Conservation (phyloP, 179 eudicot species). For the Spergularia azorica region DNA sequence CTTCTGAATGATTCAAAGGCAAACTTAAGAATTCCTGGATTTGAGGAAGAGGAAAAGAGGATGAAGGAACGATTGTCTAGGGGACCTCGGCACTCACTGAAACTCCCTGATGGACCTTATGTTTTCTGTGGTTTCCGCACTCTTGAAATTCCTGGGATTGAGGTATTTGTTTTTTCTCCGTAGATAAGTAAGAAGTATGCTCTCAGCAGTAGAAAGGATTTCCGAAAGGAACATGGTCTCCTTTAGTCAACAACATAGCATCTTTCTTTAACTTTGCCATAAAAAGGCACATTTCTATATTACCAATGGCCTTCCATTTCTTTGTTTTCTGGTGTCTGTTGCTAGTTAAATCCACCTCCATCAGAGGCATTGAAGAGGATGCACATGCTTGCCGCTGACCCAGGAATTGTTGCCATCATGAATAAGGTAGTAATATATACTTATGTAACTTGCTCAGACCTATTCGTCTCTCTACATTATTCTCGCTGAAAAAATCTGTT, state of each 20-base stretch:
- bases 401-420: conserved; percentile 94
- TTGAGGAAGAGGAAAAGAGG: conserved; percentile 91
- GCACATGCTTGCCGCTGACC: conserved; percentile 97
- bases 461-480: conserved; percentile 4
- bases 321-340: conserved; percentile 12
- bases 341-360: conserved; percentile 79
- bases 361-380: conserved; percentile 80
- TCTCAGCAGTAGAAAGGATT: conserved; percentile 1
- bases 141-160: conserved; percentile 77
- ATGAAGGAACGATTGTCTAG: conserved; percentile 54
- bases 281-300: background rate
- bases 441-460: background rate
- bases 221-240: background rate
- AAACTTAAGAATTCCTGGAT: conserved; percentile 84
- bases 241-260: background rate
- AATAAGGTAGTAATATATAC: conserved; percentile 63
- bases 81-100: conserved; percentile 37
- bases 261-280: background rate
- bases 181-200: background rate
- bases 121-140: conserved; percentile 81
- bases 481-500: conserved; percentile 26
- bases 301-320: conserved; percentile 11
- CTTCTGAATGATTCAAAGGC: conserved; percentile 54
- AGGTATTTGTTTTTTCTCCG: conserved; percentile 42
- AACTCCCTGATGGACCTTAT: conserved; percentile 86